Conservation (phyloP, 352 stramenopile species). For the Pythium insidiosum region DNA sequence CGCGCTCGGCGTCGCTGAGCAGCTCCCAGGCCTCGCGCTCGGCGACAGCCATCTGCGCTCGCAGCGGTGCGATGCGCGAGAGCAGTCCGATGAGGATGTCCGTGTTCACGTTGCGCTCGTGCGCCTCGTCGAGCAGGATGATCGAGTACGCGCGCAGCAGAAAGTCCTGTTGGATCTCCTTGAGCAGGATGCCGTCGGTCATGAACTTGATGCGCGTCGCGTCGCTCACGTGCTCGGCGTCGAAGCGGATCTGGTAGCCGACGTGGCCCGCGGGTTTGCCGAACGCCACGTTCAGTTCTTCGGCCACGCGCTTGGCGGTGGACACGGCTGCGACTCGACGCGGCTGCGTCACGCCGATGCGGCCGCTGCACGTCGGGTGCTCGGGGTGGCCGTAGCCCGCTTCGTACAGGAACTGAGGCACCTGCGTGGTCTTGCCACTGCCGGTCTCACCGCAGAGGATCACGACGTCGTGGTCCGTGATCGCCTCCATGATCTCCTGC, state of each 20-base stretch:
- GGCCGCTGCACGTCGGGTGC: constrained; percentile 35
- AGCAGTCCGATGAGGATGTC: constrained; percentile 96
- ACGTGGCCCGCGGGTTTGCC: constrained; percentile 69
- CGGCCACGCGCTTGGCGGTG: constrained; percentile 95
- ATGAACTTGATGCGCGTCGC: constrained; percentile 98
- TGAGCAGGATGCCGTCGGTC: constrained; percentile 99
- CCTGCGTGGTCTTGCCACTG: constrained; percentile 97
- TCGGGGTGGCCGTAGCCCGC: constrained; percentile 77
- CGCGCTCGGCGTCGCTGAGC: constrained; percentile 32
- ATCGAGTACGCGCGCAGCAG: constrained; percentile 74
- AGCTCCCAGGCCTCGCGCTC: constrained; percentile 46
- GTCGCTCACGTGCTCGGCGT: constrained; percentile 87
- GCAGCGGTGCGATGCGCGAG: constrained; percentile 89
- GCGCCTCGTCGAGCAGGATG: constrained; percentile 91
- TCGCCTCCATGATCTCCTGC: constrained; percentile 98
- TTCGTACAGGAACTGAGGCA: constrained; percentile 99
- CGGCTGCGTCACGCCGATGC: constrained; percentile 97
- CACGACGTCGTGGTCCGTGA: constrained; percentile 93
- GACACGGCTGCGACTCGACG: constrained; percentile 97
- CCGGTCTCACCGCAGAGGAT: constrained; percentile 98
- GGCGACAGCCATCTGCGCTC: constrained; percentile 79
- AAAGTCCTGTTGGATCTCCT: constrained; percentile 91
- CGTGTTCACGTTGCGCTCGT: constrained; percentile 96
- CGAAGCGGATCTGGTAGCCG: constrained; percentile 98
- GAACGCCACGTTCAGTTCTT: constrained; percentile 92